Percentiles rank a stretch among this genome's conserved stretches.
Conservation (phyloP, 2,329 filamentous ascomycete genomes). For the Microdochium nivale region DNA sequence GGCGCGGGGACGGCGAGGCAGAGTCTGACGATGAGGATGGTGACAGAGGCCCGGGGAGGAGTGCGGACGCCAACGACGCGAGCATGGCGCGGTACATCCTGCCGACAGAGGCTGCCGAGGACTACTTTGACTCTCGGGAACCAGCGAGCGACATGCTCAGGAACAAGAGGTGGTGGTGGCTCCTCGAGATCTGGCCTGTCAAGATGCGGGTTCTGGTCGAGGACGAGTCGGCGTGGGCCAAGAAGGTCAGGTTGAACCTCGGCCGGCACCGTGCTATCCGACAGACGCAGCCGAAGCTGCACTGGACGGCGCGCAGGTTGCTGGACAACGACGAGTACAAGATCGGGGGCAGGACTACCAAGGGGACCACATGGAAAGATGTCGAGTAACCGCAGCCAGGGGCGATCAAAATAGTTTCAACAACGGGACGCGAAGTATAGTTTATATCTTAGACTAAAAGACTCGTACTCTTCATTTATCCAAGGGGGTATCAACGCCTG, state of each 20-base stretch:
- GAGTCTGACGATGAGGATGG: background rate
- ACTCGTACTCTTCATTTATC: no score
- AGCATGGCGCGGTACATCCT: conserved; percentile 10
- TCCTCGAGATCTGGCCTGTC: conserved; percentile 32
- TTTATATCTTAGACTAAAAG: no score
- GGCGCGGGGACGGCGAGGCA: background rate
- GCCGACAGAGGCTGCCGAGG: conserved; percentile 30
- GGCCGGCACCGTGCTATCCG: conserved; percentile 25
- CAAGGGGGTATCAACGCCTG: no score
- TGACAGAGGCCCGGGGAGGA: conserved; percentile 4
- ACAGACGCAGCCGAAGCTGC: conserved; percentile 27
- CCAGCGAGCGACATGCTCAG: conserved; percentile 29
- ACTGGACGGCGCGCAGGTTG: conserved; percentile 31
- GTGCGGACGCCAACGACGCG: no score
- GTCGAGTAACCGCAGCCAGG: no score
- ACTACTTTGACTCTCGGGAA: conserved; percentile 31
- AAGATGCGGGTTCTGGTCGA: conserved; percentile 24
- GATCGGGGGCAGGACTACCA: conserved; percentile 17
- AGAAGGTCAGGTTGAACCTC: conserved; percentile 25
- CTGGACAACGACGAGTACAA: conserved; percentile 24
- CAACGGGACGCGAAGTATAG: no score
- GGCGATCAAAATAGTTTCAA: no score
- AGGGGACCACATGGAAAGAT: conserved; percentile 21
- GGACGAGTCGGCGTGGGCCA: conserved; percentile 23
- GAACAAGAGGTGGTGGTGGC: conserved; percentile 29